phyloP scores from a whole-genome alignment of 1,139 yeast genomes.

The Protomyces gravidus region DNA sequence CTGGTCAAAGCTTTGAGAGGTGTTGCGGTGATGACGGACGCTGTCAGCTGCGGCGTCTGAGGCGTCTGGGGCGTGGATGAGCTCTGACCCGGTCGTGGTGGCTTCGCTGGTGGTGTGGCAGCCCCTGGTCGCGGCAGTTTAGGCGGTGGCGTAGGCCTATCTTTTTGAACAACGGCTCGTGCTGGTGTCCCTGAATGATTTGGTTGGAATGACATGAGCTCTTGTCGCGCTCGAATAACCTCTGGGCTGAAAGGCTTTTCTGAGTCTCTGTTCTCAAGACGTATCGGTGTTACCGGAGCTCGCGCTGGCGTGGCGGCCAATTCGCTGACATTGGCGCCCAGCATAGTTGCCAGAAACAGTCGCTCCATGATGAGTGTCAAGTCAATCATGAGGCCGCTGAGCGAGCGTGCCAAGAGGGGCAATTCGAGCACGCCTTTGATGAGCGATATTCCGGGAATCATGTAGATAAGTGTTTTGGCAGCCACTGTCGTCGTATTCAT shows the following conservation, averaged over 20 bases:
- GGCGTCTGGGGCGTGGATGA: constrained; percentile 3
- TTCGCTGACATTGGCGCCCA: neutral
- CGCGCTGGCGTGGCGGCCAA: neutral
- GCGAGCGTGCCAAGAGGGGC: constrained; percentile 15
- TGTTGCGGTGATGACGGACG: neutral
- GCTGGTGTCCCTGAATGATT: constrained; percentile 8
- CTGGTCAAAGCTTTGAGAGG: neutral
- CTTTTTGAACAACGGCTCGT: neutral
- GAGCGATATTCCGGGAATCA: constrained; percentile 15
- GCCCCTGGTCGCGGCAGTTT: neutral
- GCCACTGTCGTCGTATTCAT: constrained; percentile 1
- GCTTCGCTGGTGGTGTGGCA: neutral
- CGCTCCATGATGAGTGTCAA: constrained; percentile 23
- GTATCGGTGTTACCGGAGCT: constrained; percentile 8
- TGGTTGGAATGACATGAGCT: neutral
- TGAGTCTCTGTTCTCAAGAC: neutral
- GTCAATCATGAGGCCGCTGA: constrained; percentile 25
- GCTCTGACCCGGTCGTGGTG: neutral
- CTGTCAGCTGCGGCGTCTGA: constrained; percentile 2
- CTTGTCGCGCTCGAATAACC: neutral
- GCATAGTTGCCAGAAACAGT: constrained; percentile 19
- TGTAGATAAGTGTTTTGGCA: constrained; percentile 13
- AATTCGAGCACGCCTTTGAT: constrained; percentile 18
- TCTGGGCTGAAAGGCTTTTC: constrained; percentile 4
- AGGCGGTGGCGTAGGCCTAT: neutral